Conservation (phyloP, 345 rosid species). For the Euclidium syriacum region DNA sequence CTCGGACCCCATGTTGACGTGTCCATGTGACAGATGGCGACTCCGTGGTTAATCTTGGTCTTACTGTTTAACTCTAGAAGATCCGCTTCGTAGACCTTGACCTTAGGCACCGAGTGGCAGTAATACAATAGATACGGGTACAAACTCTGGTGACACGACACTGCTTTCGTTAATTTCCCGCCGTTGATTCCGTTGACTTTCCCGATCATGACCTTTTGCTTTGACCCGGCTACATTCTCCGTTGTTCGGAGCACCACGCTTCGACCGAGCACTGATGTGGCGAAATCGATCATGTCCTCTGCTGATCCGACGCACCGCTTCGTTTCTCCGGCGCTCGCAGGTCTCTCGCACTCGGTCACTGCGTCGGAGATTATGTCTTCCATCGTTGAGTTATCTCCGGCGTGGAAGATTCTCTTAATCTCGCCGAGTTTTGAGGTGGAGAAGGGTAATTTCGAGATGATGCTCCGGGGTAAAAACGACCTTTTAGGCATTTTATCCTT, state of each 20-base stretch:
- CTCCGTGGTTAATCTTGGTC: constrained; percentile 62
- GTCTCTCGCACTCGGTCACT: constrained; percentile 57
- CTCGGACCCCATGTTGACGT: constrained; percentile 69
- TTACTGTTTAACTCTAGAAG: constrained; percentile 41
- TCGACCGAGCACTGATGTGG: constrained; percentile 56
- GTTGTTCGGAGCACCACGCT: constrained; percentile 49
- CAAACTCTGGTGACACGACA: constrained; percentile 77
- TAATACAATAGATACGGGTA: constrained; percentile 70
- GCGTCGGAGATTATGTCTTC: constrained; percentile 45
- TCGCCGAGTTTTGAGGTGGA: constrained; percentile 37
- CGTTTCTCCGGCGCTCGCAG: constrained; percentile 66
- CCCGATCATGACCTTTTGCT: constrained; percentile 49
- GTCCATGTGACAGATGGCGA: constrained; percentile 79
- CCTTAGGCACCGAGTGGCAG: constrained; percentile 86
- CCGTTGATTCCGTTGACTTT: constrained; percentile 57
- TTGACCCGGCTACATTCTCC: constrained; percentile 50
- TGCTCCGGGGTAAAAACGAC: constrained; percentile 71
- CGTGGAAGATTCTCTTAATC: constrained; percentile 53
- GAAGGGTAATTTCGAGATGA: constrained; percentile 54
- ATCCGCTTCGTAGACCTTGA: constrained; percentile 71
- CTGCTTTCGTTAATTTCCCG: constrained; percentile 57
- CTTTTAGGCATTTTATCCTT: constrained; percentile 82
- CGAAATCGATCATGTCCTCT: constrained; percentile 81
- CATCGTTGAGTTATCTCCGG: constrained; percentile 61
- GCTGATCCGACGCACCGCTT: constrained; percentile 71